Percentiles rank a stretch among this genome's conserved stretches.
These are phyloP conservation scores for Aspergillus saccharolyticus DNA, from an alignment of 495 filamentous ascomycete genomes.

Conservation along the genomic window DNA sequence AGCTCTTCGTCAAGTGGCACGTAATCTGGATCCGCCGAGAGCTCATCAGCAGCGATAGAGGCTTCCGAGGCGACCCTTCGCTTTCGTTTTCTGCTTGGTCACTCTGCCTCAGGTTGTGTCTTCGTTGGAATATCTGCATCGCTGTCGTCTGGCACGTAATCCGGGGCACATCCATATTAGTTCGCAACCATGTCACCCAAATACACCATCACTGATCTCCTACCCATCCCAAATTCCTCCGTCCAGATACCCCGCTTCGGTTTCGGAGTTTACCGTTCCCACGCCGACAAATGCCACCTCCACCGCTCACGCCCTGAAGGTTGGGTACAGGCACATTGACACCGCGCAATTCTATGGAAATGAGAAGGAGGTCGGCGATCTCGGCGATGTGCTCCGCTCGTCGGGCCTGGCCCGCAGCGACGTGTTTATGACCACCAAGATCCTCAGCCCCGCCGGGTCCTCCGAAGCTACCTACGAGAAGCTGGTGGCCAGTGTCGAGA, in stretches of 20 bases:
- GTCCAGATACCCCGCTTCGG: constrained; percentile 62
- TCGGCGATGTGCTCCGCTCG: constrained; percentile 49
- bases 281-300: constrained; percentile 46
- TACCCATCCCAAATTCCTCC: constrained; percentile 51
- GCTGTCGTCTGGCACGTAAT: no score
- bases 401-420: constrained; percentile 51
- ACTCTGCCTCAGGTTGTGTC: no score
- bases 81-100: no score
- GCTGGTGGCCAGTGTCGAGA: constrained; percentile 55
- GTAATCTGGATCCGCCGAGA: no score
- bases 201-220: constrained; percentile 44
- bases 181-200: constrained; percentile 31
- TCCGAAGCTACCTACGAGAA: constrained; percentile 54
- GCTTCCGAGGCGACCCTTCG: no score
- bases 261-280: constrained; percentile 67
- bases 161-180: no score
- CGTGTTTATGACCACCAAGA: constrained; percentile 66
- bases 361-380: constrained; percentile 63
- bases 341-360: constrained; percentile 68
- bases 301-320: constrained; percentile 53
- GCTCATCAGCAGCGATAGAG: no score
- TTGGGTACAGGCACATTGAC: constrained; percentile 70
- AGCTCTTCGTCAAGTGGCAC: no score
- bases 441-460: constrained; percentile 51
- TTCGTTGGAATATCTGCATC: no score